phyloP scores from a whole-genome alignment of 257 asterid species.

The Solanum pinnatisectum region DNA sequence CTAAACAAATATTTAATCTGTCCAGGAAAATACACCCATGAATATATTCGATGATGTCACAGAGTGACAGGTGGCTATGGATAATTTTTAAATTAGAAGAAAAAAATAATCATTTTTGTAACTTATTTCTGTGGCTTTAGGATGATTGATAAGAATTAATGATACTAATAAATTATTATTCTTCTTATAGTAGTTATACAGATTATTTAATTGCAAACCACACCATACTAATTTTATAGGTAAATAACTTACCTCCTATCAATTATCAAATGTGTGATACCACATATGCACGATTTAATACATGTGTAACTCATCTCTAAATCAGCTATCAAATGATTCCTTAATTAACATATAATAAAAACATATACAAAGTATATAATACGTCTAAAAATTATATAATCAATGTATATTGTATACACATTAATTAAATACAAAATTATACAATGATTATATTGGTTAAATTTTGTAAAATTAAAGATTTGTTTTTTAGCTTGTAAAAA shows the following conservation, averaged over 20 bases:
- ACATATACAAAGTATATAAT: not conserved
- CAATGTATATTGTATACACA: not conserved
- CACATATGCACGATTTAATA: not conserved
- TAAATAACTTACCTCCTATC: not conserved
- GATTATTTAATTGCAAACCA: no score
- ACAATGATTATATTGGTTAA: not conserved
- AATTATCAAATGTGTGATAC: not conserved
- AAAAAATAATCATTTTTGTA: not conserved
- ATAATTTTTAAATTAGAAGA: not conserved
- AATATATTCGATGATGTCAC: not conserved
- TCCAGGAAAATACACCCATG: not conserved
- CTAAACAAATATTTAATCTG: not conserved
- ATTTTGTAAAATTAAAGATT: not conserved
- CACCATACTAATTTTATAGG: no score
- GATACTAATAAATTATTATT: not conserved
- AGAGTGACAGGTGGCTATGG: not conserved
- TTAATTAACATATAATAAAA: not conserved
- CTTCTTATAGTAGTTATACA: not conserved
- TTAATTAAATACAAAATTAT: not conserved
- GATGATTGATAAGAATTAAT: not conserved
- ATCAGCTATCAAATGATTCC: no score
- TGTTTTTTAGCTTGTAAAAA: not conserved
- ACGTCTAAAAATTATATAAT: not conserved
- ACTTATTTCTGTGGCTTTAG: not conserved
- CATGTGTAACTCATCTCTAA: not conserved